These are phyloP conservation scores for Tulasnella sp. DNA, from an alignment of 768 basidiomycete genomes.

Conservation along the genomic window DNA sequence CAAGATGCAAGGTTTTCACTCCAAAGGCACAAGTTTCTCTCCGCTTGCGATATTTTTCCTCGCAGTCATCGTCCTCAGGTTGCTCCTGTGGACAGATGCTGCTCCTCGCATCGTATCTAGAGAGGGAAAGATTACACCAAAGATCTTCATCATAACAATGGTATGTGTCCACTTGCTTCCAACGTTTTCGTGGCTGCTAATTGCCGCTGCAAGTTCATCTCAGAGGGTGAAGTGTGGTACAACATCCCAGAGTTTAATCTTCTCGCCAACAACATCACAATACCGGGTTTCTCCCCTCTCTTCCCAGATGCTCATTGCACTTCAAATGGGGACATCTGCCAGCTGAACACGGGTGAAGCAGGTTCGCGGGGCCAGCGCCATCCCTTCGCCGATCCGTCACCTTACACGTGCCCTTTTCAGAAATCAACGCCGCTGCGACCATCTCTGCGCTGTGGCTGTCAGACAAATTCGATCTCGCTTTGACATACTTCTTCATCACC, in stretches of 20 bases:
- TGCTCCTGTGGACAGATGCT: not conserved
- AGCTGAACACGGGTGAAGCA: constrained; percentile 34
- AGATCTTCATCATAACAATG: not conserved
- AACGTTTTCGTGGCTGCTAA: not conserved
- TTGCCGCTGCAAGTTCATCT: not conserved
- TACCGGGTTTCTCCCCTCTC: constrained; percentile 36
- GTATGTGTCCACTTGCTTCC: not conserved
- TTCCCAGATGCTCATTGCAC: constrained; percentile 37
- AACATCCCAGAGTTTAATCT: constrained; percentile 30
- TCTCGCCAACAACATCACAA: constrained; percentile 33
- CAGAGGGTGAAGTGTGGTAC: constrained; percentile 23
- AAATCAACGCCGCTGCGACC: constrained; percentile 40
- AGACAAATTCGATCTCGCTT: constrained; percentile 33
- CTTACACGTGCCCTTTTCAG: constrained; percentile 20
- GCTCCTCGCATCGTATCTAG: not conserved
- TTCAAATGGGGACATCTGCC: constrained; percentile 32
- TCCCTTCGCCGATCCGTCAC: not conserved
- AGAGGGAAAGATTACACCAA: not conserved
- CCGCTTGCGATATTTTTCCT: not conserved
- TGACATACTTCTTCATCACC: constrained; percentile 39
- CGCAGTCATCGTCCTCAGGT: not conserved
- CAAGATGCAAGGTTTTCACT: not conserved
- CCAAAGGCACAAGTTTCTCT: not conserved
- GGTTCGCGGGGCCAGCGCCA: not conserved
- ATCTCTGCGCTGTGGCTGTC: constrained; percentile 33